phyloP scores from a whole-genome alignment of 108 stramenopile species.

The Nitzschia sp. region DNA sequence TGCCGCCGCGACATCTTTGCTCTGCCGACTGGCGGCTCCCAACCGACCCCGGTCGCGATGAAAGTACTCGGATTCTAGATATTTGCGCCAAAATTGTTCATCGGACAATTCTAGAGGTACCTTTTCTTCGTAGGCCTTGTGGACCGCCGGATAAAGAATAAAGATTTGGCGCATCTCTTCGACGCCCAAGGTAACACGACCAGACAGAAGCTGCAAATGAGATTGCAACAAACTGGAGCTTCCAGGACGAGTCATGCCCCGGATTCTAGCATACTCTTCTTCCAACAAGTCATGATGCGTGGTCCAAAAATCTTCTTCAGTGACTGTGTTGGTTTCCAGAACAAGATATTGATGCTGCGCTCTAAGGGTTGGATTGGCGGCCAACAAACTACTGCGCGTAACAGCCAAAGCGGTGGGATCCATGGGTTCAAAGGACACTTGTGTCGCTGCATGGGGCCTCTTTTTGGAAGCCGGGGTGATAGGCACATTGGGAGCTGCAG shows the following conservation, averaged over 20 bases:
- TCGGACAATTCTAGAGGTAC: conserved; percentile 83
- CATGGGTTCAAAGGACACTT: conserved; percentile 52
- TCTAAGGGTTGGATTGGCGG: conserved; percentile 78
- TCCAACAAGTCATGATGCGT: conserved; percentile 68
- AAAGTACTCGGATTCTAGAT: conserved; percentile 85
- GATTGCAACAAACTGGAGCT: conserved; percentile 64
- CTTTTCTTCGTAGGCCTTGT: conserved; percentile 90
- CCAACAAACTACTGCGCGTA: conserved; percentile 75
- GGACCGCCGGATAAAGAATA: conserved; percentile 86
- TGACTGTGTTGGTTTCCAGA: conserved; percentile 57
- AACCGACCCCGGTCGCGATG: conserved; percentile 84
- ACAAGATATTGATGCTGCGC: conserved; percentile 79
- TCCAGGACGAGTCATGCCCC: conserved; percentile 52
- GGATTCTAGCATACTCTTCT: conserved; percentile 82
- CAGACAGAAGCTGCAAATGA: conserved; percentile 54
- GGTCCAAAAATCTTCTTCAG: conserved; percentile 86
- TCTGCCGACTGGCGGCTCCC: conserved; percentile 50
- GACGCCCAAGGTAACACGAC: conserved; percentile 47
- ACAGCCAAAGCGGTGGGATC: conserved; percentile 73
- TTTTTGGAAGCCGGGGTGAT: conserved; percentile 23
- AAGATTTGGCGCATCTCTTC: conserved; percentile 93
- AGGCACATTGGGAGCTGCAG: conserved; percentile 6
- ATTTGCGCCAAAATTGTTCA: conserved; percentile 88
- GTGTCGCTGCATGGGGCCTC: conserved; percentile 25
- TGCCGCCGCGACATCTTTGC: conserved; percentile 9